phyloP scores from a whole-genome alignment of 2,329 filamentous ascomycete species.

The Sporothrix protearum region DNA sequence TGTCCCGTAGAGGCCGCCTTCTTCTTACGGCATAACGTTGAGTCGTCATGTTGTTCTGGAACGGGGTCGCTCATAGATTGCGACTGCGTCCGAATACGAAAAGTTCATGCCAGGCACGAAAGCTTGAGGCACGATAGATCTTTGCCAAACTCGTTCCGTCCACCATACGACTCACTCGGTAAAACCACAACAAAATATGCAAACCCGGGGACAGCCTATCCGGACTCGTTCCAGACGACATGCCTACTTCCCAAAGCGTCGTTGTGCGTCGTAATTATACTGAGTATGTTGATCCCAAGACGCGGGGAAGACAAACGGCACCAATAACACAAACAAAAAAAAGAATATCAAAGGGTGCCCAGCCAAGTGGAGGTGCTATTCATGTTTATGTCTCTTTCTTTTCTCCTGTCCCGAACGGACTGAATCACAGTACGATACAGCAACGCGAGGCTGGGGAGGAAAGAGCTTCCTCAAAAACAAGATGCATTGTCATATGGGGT shows the following conservation, averaged over 20 bases:
- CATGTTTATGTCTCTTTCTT: neutral
- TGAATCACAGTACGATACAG: neutral
- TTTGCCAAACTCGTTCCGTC: neutral
- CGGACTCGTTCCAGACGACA: neutral
- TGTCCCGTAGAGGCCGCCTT: neutral
- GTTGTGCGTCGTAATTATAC: neutral
- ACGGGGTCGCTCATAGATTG: neutral
- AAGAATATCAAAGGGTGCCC: neutral
- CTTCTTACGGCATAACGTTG: neutral
- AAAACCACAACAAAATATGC: neutral
- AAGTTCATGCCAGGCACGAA: neutral
- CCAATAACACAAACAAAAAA: neutral
- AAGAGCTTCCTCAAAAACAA: neutral
- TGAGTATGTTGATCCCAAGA: slow-evolving; percentile 1
- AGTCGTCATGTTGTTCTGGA: neutral
- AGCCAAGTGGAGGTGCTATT: slow-evolving; percentile 5
- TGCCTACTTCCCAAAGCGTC: neutral
- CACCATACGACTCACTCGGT: neutral
- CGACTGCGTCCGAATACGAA: neutral
- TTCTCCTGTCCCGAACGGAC: neutral
- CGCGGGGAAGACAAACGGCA: neutral
- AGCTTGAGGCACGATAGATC: neutral
- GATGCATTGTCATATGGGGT: neutral
- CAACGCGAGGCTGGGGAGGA: neutral
- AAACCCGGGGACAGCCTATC: neutral